These are phyloP conservation scores for Curvularia eragrostidis DNA, from an alignment of 2,329 filamentous ascomycete genomes.

Conservation along the genomic window DNA sequence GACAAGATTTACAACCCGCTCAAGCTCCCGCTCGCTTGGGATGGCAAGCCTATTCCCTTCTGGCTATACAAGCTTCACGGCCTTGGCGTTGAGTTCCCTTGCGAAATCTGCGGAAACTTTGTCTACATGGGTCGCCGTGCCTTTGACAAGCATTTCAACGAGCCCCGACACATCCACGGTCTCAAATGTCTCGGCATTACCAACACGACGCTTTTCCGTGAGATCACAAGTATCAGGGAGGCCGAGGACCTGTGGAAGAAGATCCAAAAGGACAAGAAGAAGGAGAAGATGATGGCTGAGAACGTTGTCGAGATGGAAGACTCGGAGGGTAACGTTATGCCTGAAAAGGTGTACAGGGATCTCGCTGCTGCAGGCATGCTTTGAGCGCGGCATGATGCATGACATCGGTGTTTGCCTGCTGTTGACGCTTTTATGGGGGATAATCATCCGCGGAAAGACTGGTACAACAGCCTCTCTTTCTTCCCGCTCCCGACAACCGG, in stretches of 20 bases:
- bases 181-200: slow-evolving; percentile 93
- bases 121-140: slow-evolving; percentile 97
- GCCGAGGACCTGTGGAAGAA: slow-evolving; percentile 91
- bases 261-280: slow-evolving; percentile 84
- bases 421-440: neutral
- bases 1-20: slow-evolving; percentile 96
- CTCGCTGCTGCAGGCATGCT: slow-evolving; percentile 85
- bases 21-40: slow-evolving; percentile 95
- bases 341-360: slow-evolving; percentile 97
- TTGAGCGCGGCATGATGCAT: slow-evolving; percentile 19
- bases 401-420: neutral
- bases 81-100: slow-evolving; percentile 90
- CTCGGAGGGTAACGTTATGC: slow-evolving; percentile 97
- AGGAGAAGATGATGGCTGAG: slow-evolving; percentile 75
- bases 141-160: slow-evolving; percentile 98
- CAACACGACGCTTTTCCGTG: slow-evolving; percentile 87
- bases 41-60: slow-evolving; percentile 98
- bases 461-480: neutral
- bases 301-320: slow-evolving; percentile 99
- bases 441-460: neutral
- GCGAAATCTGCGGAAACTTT: slow-evolving; percentile 97
- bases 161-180: slow-evolving; percentile 90
- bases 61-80: slow-evolving; percentile 98
- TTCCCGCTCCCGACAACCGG: neutral
- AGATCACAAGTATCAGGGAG: slow-evolving; percentile 92